These are phyloP conservation scores for Thelonectria discophora DNA, from an alignment of 2,329 filamentous ascomycete genomes.

Conservation along the genomic window DNA sequence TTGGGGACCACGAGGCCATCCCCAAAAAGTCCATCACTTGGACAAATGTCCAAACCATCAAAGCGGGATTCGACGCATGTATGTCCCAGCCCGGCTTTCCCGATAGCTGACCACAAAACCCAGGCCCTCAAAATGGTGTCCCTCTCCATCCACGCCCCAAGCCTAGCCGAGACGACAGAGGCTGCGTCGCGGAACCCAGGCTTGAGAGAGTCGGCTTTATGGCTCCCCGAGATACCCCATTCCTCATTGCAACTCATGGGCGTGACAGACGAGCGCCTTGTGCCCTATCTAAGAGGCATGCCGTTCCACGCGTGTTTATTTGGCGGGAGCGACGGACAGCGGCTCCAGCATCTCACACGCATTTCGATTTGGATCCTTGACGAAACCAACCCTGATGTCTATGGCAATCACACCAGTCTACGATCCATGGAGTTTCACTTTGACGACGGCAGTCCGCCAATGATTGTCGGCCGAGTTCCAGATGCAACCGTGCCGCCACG, in stretches of 20 bases:
- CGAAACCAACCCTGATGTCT: not conserved
- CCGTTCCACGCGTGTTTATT: conserved; percentile 16
- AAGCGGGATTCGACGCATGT: conserved; percentile 17
- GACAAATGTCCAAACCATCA: not conserved
- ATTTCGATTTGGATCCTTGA: conserved; percentile 9
- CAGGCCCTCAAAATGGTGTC: conserved; percentile 20
- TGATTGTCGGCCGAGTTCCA: conserved; percentile 12
- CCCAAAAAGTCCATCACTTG: conserved; percentile 7
- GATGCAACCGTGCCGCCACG: not conserved
- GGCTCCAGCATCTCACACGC: conserved; percentile 11
- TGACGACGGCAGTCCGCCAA: not conserved
- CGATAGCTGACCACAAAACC: not conserved
- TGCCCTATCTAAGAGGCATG: not conserved
- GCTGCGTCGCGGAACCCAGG: not conserved
- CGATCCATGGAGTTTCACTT: conserved; percentile 19
- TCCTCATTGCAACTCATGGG: conserved; percentile 6
- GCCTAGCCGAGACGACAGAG: not conserved
- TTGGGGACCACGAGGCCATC: conserved; percentile 11
- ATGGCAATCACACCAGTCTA: conserved; percentile 1
- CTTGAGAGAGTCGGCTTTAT: conserved; percentile 5
- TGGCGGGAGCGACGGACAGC: conserved; percentile 8
- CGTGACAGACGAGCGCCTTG: not conserved
- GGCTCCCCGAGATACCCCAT: conserved; percentile 19
- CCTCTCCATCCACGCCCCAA: not conserved
- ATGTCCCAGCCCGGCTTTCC: not conserved